Conservation (phyloP, 352 stramenopile genomes). For the Pythium chondricola region DNA sequence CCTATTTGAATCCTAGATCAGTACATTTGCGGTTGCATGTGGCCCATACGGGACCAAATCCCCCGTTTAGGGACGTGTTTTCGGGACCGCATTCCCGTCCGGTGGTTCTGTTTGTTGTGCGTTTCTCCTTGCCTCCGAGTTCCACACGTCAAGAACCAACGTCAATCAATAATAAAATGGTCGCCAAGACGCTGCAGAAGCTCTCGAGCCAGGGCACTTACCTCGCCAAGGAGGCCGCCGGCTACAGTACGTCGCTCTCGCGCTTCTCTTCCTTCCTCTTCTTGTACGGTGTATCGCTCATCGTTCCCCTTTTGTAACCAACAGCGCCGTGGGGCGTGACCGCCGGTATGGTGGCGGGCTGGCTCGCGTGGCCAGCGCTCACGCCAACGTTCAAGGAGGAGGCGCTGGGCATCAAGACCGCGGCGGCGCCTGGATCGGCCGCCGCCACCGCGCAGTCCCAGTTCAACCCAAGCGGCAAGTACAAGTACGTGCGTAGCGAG, state of each 20-base stretch:
- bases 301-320: no score
- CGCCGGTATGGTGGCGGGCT: slow-evolving; percentile 40
- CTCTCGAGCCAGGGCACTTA: slow-evolving; percentile 33
- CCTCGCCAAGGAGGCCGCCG: slow-evolving; percentile 45
- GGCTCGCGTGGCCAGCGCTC: slow-evolving; percentile 67
- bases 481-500: slow-evolving; percentile 72
- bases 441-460: slow-evolving; percentile 20
- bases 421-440: slow-evolving; percentile 13
- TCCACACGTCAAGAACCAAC: neutral
- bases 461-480: slow-evolving; percentile 60
- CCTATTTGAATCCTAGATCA: no score
- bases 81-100: slow-evolving; percentile 3
- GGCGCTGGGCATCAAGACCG: slow-evolving; percentile 47
- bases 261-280: neutral
- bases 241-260: slow-evolving; percentile 31
- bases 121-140: neutral
- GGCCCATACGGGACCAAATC: neutral
- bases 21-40: no score
- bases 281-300: no score
- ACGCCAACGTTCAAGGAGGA: slow-evolving; percentile 71
- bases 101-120: slow-evolving; percentile 16
- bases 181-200: slow-evolving; percentile 28
- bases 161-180: slow-evolving; percentile 17
- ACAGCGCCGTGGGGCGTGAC: slow-evolving; percentile 47
- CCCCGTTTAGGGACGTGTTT: neutral